Percentiles rank a stretch among this genome's conserved stretches.
Conservation (phyloP, 306 rosid species). For the Acacia confusa region DNA sequence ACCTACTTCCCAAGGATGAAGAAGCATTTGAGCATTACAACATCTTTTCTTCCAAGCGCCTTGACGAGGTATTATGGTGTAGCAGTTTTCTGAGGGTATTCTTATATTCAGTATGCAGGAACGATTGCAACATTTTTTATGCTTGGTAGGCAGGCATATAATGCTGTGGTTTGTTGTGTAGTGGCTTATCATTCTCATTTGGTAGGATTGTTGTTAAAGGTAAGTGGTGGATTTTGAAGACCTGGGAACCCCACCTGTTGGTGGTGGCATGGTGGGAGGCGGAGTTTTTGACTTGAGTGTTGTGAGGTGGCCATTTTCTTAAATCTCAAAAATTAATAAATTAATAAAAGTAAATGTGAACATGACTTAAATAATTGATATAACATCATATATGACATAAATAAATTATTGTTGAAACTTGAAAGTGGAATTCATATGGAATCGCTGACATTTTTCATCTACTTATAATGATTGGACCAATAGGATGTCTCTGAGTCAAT, state of each 20-base stretch:
- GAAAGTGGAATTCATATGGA: not conserved
- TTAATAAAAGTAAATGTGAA: not conserved
- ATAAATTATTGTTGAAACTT: not conserved
- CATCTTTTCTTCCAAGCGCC: slow-evolving; percentile 75
- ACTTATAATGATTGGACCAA: not conserved
- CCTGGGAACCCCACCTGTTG: not conserved
- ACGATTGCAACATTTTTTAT: not conserved
- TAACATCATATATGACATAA: not conserved
- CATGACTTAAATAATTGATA: not conserved
- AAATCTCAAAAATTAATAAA: not conserved
- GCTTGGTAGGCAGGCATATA: not conserved
- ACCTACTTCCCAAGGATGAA: slow-evolving; percentile 83
- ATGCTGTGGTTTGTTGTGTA: not conserved
- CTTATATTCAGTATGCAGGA: slow-evolving; percentile 1
- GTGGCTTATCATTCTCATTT: not conserved
- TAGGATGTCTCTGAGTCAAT: not conserved
- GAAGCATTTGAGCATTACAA: slow-evolving; percentile 91
- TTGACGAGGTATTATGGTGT: slow-evolving; percentile 79
- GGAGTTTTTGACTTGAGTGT: not conserved
- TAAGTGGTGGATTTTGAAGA: not conserved
- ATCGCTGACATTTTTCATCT: not conserved
- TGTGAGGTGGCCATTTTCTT: not conserved
- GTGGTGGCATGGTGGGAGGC: not conserved
- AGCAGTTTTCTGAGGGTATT: slow-evolving; percentile 6
- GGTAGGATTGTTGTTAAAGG: not conserved